These are phyloP conservation scores for Trichoderma atroviride DNA, from an alignment of 2,329 filamentous ascomycete genomes.

Conservation along the genomic window DNA sequence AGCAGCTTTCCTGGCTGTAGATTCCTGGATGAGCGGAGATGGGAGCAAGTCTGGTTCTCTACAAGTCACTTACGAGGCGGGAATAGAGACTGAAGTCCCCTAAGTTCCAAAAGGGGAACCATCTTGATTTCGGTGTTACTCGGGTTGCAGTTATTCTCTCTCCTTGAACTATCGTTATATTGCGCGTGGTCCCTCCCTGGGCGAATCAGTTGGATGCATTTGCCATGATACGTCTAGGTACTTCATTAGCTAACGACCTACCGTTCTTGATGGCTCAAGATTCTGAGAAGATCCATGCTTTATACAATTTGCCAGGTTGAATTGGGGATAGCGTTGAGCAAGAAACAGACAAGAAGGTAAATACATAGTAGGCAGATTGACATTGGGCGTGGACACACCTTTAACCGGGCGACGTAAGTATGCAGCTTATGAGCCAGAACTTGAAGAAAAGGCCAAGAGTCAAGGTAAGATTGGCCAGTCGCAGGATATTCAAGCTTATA, in stretches of 20 bases:
- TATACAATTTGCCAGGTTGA: not conserved
- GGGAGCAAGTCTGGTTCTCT: too few species aligned
- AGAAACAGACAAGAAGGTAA: not conserved
- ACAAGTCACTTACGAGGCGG: too few species aligned
- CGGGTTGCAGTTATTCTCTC: too few species aligned
- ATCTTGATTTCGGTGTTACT: too few species aligned
- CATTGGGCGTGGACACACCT: not conserved
- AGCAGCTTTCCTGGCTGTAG: too few species aligned
- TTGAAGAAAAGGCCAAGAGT: not conserved
- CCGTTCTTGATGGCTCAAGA: not conserved
- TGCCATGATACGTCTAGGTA: not conserved
- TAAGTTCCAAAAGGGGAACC: too few species aligned
- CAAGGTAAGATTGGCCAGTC: not conserved
- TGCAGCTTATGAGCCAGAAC: not conserved
- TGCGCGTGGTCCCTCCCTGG: not conserved
- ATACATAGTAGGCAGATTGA: not conserved
- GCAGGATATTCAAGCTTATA: not conserved
- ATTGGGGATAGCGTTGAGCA: not conserved
- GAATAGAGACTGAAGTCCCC: too few species aligned
- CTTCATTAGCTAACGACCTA: not conserved
- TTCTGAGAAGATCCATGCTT: not conserved
- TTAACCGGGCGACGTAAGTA: not conserved
- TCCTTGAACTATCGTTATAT: too few species aligned
- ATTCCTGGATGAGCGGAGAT: too few species aligned
- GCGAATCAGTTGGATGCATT: not conserved